Base-by-base conservation (phyloP, 192 early-diverging fungal species). In the Podila clonocystis region DNA sequence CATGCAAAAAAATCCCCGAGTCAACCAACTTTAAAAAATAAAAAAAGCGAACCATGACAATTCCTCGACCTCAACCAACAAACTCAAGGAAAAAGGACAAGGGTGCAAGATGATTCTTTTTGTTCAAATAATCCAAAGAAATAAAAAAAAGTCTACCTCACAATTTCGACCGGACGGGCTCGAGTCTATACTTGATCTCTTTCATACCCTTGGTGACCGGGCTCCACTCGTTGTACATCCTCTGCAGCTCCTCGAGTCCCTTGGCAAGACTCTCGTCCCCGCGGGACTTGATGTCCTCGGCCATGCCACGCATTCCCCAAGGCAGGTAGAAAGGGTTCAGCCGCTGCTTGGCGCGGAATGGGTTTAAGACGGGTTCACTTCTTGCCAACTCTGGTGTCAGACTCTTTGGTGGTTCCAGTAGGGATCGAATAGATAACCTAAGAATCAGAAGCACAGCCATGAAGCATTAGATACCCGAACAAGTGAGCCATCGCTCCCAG, bases 311-410 rank as follows among this genome's bases (percentile, higher is more conserved):
- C 92, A 99, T 93, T 17, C 96, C 94, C 96, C 96, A 98, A 12
- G 97, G 96, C 9, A 99, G 83, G 82, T 89, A 94, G 73, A 91
- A 97, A n/a, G 96, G 95, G 64, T 99, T 99, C 50, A 94, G 77
- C 28, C 86, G 85, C n/a, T 84, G 59, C 30, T 89, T 88, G 3
- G 95, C 94, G 20, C 82, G 74, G 58, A 97, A 93, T 6, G 83
- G 82, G 2, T 90, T 70, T 5, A 89, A 65, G 63, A 84, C 85
- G 9, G 75, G 77, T 28, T 83, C 74, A 22, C 72, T 63, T 57
- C 70, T 64, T 11, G 71, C 69, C 50, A 64, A 41, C 52, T 64
- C 60, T 24, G 60, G 50, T 19, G 62, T 71, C 34, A 74, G 12
- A n/a, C 65, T 71, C 30, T 38, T 52, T 7, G 78, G 70, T 3